Conservation (phyloP, 768 basidiomycete genomes). For the Psilocybe cyanescens region DNA sequence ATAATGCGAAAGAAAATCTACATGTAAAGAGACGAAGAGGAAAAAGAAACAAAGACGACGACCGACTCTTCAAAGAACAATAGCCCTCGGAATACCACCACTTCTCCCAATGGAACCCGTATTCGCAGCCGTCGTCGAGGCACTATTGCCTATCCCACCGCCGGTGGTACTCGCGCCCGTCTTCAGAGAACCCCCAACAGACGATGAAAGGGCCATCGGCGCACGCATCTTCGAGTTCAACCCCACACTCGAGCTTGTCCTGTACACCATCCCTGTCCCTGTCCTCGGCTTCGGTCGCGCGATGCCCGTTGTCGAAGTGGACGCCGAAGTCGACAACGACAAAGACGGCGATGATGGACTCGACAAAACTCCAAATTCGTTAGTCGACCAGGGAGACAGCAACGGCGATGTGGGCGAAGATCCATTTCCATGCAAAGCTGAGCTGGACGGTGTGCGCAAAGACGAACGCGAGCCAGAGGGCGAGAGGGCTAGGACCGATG, state of each 20-base stretch:
- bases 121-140: neutral
- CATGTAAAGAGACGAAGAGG: neutral
- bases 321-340: slow-evolving; percentile 4
- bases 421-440: neutral
- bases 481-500: slow-evolving; percentile 14
- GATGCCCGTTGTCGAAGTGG: slow-evolving; percentile 9
- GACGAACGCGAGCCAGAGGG: slow-evolving; percentile 19
- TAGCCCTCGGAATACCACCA: slow-evolving; percentile 4
- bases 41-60: neutral
- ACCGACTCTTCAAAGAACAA: neutral
- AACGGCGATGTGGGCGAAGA: slow-evolving; percentile 12
- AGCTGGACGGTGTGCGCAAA: slow-evolving; percentile 20
- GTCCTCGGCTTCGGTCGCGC: slow-evolving; percentile 55
- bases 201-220: slow-evolving; percentile 22
- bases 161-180: neutral
- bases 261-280: slow-evolving; percentile 73
- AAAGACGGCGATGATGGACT: neutral
- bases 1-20: neutral
- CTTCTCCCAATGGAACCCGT: neutral
- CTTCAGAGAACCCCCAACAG: neutral
- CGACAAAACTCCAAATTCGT: neutral
- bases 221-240: slow-evolving; percentile 19
- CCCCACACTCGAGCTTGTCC: slow-evolving; percentile 35
- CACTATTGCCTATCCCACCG: neutral
- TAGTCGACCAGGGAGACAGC: slow-evolving; percentile 3